phyloP scores from a whole-genome alignment of 768 basidiomycete species.

The Leccinum broughii region DNA sequence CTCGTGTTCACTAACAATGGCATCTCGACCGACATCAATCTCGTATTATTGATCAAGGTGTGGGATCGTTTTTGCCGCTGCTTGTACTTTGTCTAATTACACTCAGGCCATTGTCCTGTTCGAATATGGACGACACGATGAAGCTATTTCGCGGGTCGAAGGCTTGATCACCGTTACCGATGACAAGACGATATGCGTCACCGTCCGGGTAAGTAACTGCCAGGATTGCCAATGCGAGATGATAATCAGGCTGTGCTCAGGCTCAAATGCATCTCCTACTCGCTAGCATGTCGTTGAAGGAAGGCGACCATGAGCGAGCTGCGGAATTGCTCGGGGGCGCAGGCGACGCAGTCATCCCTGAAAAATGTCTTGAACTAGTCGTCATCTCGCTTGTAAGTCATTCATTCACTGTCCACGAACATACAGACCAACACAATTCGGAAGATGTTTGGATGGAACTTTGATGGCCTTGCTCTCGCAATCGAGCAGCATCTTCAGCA shows the following conservation, averaged over 20 bases:
- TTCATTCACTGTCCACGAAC: too few relatives aligned
- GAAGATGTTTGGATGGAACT: conserved; percentile 15
- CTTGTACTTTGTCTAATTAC: neutral
- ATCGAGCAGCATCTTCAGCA: neutral
- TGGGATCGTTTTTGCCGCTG: fast-evolving
- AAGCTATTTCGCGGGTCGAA: conserved; percentile 8
- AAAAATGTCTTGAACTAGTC: neutral
- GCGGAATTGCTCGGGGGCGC: neutral
- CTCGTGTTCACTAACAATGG: conserved; percentile 4
- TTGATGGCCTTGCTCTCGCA: conserved; percentile 1
- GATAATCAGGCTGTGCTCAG: neutral
- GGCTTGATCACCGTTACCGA: neutral
- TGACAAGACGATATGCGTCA: neutral
- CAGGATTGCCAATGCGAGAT: too few relatives aligned
- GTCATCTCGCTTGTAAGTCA: conserved; percentile 11
- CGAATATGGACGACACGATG: conserved; percentile 6
- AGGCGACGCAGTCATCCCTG: neutral
- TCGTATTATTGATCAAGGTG: conserved; percentile 18
- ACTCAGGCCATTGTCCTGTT: conserved; percentile 11
- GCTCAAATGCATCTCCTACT: conserved; percentile 10
- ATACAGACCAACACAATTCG: neutral
- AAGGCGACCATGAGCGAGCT: neutral
- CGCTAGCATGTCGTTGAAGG: neutral
- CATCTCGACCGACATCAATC: neutral
- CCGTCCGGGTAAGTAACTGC: conserved; percentile 2